Base-by-base conservation (phyloP, 2,329 filamentous ascomycete species). In the Tolypocladium tropicale region DNA sequence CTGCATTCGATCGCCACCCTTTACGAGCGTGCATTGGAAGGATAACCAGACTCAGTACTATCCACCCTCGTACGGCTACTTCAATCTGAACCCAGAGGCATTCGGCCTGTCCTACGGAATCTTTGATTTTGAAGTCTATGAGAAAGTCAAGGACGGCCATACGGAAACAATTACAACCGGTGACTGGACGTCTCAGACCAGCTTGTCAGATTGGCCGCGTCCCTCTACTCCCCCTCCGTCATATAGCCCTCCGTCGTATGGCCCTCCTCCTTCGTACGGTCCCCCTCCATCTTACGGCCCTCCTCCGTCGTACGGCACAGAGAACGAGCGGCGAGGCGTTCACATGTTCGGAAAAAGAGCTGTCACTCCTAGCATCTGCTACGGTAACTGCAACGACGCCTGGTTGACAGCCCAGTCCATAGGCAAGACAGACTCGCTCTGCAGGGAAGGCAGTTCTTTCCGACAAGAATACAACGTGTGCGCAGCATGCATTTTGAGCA, bases 101-200 rank as follows among this genome's bases (percentile, higher is more conserved):
- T 89, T 89, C 57, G 85, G 84, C 5, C 71, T 89, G 18, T 79
- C 75, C 53, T 85, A 81, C 57, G 79, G 78, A 46, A 83, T 88
- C 21, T 88, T 86, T 58, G 74, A 76, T 23, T 69, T 75, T 28
- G 63, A 77, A 6, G 61, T 72, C 1, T 62, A 74, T 12, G 62
- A 73, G 6, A 70, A 69, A 55, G 65, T 70, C 2, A 55, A 72
- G 7, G 61, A 70, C 32, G 72, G 71, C 30, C 65, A 68, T 11
- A 64, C 71, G 2, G 74, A 69, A 0, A 81, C 78, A 1, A 69
- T 76, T 53, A 75, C 74, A 0, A 84, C 80, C 0, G 81, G 82
- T 2, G 77, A 83, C 63, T 84, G 78, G 76, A 72, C 63, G 2
- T 77, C 80, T 0, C 80, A 83, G 59, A 64, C 78, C 0, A 71